phyloP scores from a whole-genome alignment of 305 asterid genomes.

The Fraxinus ornus region DNA sequence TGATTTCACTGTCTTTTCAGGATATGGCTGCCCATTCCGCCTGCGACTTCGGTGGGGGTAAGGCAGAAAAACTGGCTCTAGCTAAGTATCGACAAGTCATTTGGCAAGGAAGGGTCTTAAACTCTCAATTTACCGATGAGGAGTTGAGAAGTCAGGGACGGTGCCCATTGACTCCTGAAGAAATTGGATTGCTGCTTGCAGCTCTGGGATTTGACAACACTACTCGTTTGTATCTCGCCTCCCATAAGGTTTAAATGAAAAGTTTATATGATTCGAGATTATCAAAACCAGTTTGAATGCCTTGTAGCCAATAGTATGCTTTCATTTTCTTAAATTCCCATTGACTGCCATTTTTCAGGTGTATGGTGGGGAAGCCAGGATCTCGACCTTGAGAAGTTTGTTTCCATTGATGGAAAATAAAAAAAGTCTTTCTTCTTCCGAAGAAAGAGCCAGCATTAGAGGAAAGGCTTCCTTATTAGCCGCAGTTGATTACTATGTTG shows the following conservation, averaged over 20 bases:
- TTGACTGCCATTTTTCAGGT: conserved; percentile 44
- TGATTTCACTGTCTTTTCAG: conserved; percentile 31
- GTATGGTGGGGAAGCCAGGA: conserved; percentile 93
- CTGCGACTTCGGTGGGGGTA: conserved; percentile 97
- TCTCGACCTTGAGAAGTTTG: conserved; percentile 65
- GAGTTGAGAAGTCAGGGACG: conserved; percentile 92
- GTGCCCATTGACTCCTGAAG: conserved; percentile 95
- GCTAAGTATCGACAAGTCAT: conserved; percentile 92
- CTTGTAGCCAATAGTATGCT: not conserved
- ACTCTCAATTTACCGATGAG: conserved; percentile 91
- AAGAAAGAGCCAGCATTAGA: conserved; percentile 71
- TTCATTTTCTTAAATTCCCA: conserved; percentile 9
- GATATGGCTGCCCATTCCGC: conserved; percentile 99
- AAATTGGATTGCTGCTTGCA: conserved; percentile 85
- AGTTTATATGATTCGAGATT: not conserved
- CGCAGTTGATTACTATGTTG: conserved; percentile 88
- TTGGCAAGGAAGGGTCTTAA: conserved; percentile 97
- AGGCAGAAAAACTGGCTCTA: conserved; percentile 86
- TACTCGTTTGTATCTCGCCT: conserved; percentile 86
- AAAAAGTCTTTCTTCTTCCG: conserved; percentile 77
- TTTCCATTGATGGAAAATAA: conserved; percentile 92
- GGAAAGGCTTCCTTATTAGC: conserved; percentile 94
- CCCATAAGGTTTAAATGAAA: conserved; percentile 67
- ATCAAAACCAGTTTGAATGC: not conserved
- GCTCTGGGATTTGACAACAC: conserved; percentile 85